phyloP scores from a whole-genome alignment of 1,139 yeast species.

The Candida buenavistaensis region DNA sequence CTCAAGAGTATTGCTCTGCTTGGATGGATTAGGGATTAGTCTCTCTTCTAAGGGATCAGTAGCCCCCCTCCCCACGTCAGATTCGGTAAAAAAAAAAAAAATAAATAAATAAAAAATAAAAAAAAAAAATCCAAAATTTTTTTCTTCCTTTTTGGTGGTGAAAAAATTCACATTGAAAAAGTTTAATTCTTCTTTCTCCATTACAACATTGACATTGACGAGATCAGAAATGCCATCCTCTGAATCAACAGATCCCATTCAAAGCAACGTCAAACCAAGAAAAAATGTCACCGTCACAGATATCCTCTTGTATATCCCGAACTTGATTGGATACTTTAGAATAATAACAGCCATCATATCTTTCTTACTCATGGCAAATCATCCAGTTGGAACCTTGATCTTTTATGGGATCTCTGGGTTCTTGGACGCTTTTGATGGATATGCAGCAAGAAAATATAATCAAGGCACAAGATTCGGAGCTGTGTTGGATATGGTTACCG shows the following conservation, averaged over 20 bases:
- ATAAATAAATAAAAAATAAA: no score
- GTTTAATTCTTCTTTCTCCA: no score
- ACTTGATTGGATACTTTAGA: constrained; percentile 84
- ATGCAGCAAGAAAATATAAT: constrained; percentile 84
- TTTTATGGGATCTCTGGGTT: constrained; percentile 87
- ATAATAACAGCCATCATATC: constrained; percentile 81
- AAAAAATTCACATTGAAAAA: no score
- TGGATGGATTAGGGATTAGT: no score
- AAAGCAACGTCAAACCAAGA: constrained; percentile 2
- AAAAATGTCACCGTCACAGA: constrained; percentile 38
- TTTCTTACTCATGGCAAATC: constrained; percentile 75
- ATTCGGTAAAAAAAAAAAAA: no score
- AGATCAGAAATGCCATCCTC: constrained; percentile 6
- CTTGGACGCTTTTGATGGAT: constrained; percentile 95
- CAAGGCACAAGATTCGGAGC: constrained; percentile 96
- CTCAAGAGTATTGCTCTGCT: no score
- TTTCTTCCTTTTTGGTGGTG: no score
- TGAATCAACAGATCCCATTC: constrained; percentile 6
- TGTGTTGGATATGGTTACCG: constrained; percentile 98
- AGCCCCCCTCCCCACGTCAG: no score
- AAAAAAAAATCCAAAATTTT: no score
- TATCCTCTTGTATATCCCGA: constrained; percentile 81
- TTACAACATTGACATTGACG: no score
- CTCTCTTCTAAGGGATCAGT: no score
- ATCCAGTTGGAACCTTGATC: constrained; percentile 74